Evolutionary conservation across 2,329 filamentous ascomycete genomes (phyloP).

Genomic region (Stagonosporopsis cucurbitacearum): DNA sequence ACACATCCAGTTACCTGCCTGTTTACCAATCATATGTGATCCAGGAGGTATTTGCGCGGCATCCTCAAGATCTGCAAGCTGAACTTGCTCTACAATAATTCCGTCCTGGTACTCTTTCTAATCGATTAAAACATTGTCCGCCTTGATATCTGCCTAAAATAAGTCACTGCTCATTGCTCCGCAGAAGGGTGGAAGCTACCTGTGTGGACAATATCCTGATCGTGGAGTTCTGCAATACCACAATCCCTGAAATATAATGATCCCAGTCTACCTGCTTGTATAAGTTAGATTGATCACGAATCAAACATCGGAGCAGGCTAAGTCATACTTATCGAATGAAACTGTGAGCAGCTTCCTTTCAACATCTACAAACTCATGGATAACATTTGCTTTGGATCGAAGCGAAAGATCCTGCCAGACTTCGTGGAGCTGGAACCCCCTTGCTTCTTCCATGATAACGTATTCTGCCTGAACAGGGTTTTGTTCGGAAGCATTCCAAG

Average conservation of each 20-base stretch:
- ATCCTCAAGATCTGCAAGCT: no score
- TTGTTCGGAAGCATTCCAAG: conserved; percentile 30
- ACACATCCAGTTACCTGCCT: no score
- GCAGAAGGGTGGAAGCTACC: no score
- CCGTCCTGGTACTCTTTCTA: no score
- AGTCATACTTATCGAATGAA: conserved; percentile 35
- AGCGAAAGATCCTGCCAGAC: conserved; percentile 33
- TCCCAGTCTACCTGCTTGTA: conserved; percentile 20
- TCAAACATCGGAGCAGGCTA: conserved; percentile 26
- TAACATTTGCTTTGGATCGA: conserved; percentile 26
- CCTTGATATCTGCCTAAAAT: no score
- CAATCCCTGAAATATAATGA: conserved; percentile 35
- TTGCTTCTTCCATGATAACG: conserved; percentile 42
- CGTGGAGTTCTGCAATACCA: no score
- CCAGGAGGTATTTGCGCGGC: no score
- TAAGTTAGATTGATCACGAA: conserved; percentile 23
- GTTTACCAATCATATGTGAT: no score
- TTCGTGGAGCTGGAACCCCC: conserved; percentile 29
- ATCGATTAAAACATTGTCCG: no score
- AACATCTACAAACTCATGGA: conserved; percentile 37
- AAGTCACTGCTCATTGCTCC: no score
- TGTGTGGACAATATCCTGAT: no score
- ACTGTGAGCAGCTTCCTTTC: conserved; percentile 40
- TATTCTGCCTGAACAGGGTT: conserved; percentile 40
- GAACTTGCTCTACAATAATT: no score